Evolutionary conservation across 495 filamentous ascomycete species (phyloP).

Genomic region (Annulohypoxylon stygium): DNA sequence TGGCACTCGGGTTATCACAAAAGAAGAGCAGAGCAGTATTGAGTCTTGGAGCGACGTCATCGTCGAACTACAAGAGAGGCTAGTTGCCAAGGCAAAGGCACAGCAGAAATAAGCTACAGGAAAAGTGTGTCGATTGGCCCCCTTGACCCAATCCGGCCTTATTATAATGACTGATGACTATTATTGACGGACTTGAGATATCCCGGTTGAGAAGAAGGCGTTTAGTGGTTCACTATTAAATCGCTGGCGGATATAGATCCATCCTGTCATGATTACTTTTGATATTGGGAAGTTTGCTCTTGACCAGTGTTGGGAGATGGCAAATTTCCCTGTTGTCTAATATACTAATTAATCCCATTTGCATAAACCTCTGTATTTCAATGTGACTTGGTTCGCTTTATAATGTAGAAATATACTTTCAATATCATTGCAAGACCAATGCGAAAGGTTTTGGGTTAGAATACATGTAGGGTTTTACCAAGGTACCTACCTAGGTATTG

Average conservation of each 20-base stretch:
- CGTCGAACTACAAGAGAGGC: conserved; percentile 66
- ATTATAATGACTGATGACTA: conserved; percentile 48
- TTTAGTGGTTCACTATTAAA: conserved; percentile 19
- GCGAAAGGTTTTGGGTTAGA: no score
- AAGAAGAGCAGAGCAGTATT: conserved; percentile 47
- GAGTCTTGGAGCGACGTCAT: conserved; percentile 69
- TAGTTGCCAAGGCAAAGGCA: conserved; percentile 64
- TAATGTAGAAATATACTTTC: no score
- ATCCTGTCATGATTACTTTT: background rate
- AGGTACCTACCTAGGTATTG: no score
- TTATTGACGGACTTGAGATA: conserved; percentile 1
- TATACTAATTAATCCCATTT: background rate
- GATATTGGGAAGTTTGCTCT: conserved; percentile 1
- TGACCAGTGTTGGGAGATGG: background rate
- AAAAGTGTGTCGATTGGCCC: background rate
- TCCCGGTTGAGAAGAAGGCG: conserved; percentile 16
- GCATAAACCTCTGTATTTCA: background rate
- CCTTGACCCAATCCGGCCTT: conserved; percentile 2
- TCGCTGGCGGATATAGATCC: conserved; percentile 20
- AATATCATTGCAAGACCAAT: no score
- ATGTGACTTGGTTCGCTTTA: background rate
- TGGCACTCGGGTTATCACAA: conserved; percentile 54
- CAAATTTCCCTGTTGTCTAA: background rate
- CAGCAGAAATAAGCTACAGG: conserved; percentile 53
- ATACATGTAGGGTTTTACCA: no score